Percentiles rank a stretch among this genome's conserved stretches.
Evolutionary conservation across 2,329 filamentous ascomycete genomes (phyloP).

Genomic region (Alternaria triticimaculans): DNA sequence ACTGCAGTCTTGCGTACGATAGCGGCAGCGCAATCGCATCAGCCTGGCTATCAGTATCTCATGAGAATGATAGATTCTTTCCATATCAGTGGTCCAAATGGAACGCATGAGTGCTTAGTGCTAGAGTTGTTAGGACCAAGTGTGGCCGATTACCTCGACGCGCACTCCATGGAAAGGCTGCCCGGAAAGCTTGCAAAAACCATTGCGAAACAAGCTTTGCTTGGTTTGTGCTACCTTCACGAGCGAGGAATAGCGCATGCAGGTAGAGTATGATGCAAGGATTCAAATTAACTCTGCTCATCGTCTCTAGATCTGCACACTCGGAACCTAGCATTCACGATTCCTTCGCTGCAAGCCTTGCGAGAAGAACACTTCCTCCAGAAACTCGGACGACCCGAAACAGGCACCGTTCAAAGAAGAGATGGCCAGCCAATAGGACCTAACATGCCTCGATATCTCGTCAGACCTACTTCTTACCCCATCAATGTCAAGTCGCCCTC

Average conservation of each 20-base stretch:
- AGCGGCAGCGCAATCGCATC: slow-evolving; percentile 6
- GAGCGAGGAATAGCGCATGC: slow-evolving; percentile 31
- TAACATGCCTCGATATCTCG: slow-evolving; percentile 28
- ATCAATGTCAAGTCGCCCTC: background rate
- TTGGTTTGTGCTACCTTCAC: slow-evolving; percentile 28
- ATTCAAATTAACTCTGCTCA: background rate
- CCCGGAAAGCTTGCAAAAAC: slow-evolving; percentile 48
- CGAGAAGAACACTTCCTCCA: slow-evolving; percentile 26
- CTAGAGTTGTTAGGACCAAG: slow-evolving; percentile 52
- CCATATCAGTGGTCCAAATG: slow-evolving; percentile 52
- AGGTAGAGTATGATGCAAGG: slow-evolving; percentile 23
- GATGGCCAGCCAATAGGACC: slow-evolving; percentile 26
- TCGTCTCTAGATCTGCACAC: slow-evolving; percentile 34
- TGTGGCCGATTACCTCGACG: slow-evolving; percentile 46
- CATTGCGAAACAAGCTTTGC: slow-evolving; percentile 36
- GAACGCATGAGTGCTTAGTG: slow-evolving; percentile 54
- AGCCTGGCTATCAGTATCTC: slow-evolving; percentile 35
- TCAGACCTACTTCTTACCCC: slow-evolving; percentile 14
- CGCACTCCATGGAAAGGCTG: slow-evolving; percentile 46
- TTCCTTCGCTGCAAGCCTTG: slow-evolving; percentile 23
- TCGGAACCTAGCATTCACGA: slow-evolving; percentile 32
- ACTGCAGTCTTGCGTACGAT: slow-evolving; percentile 18
- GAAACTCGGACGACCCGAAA: slow-evolving; percentile 25
- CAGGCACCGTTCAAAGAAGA: slow-evolving; percentile 16
- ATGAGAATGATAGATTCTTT: slow-evolving; percentile 50